Evolutionary conservation across 805 yeast genomes (phyloP), one percentile per base, ranked within the genome.

Genomic region (Candida railenensis): DNA sequence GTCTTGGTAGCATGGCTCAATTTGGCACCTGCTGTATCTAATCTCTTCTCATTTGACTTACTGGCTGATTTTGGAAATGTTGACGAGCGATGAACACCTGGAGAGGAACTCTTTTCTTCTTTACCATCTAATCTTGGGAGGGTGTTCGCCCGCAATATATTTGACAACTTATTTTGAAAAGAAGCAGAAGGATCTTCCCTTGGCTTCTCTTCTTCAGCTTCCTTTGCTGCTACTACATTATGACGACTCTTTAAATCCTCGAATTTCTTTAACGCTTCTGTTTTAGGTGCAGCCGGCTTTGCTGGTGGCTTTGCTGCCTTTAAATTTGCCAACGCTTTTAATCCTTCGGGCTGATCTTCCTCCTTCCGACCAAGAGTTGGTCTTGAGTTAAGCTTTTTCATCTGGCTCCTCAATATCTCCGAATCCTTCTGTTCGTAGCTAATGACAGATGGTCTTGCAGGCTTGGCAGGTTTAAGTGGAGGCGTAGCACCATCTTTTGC

Each of bases 1-100:
- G 59, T 46, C 53, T 78, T 80, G 39, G 69, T 78, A 2, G 74
- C 59, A 56, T 79, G 82, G 0, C 61, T 61, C 40, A 78, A 59
- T 37, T 66, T 67, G 12, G 52, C 60, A 0, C 50, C 37, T 2
- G 53, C 11, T 16, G 42, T 39, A 25, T 39, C 30, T n/a, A 19
- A 12, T 53, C 40, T 52, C 53, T 33, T 53, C 47, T 20, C 37
- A 34, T 34, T 59, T 44, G 37, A 50, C 54, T 21, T 56, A 54
- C 53, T 40, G 25, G 52, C 3, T 60, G 43, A 34, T 52, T 51
- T 18, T 33, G 32, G 19, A 47, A 22, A 3, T 37, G 49, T 19
- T 12, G 37, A 25, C 22, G 43, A 25, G 4, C 43, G n/a, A 7
- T 25, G 14, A 15, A 40, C 43, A 11, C 30, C 30, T 25, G 11